phyloP scores from a whole-genome alignment of 2,329 filamentous ascomycete species.

The Botrytis medusae region DNA sequence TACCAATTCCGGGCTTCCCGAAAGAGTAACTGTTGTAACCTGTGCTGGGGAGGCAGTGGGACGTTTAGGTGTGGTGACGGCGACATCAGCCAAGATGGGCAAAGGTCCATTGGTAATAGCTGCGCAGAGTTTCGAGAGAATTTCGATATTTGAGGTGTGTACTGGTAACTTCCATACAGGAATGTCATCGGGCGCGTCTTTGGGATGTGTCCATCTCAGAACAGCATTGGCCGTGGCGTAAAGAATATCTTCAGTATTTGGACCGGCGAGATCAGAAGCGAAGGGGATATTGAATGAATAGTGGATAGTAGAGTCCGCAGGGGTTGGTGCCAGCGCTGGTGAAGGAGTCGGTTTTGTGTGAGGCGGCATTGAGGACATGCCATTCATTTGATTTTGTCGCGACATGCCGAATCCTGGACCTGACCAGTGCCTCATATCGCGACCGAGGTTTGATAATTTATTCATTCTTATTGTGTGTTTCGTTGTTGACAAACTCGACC shows the following conservation, averaged over 20 bases:
- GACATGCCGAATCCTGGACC: slow-evolving; percentile 64
- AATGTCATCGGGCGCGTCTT: slow-evolving; percentile 79
- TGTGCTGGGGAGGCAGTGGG: slow-evolving; percentile 52
- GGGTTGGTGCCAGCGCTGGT: slow-evolving; percentile 64
- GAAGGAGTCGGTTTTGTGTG: slow-evolving; percentile 57
- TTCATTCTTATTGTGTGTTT: slow-evolving; percentile 55
- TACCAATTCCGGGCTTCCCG: slow-evolving; percentile 82
- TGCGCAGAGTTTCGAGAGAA: slow-evolving; percentile 75
- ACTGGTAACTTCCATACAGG: slow-evolving; percentile 89
- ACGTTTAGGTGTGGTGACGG: slow-evolving; percentile 75
- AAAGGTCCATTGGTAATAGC: slow-evolving; percentile 71
- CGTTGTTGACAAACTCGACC: slow-evolving; percentile 17
- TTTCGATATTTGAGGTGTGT: slow-evolving; percentile 81
- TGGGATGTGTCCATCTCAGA: slow-evolving; percentile 89
- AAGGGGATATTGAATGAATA: slow-evolving; percentile 98
- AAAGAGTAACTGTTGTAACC: slow-evolving; percentile 87
- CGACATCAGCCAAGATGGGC: slow-evolving; percentile 79
- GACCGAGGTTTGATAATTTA: slow-evolving; percentile 68
- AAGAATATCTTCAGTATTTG: slow-evolving; percentile 90
- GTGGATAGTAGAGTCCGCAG: slow-evolving; percentile 77
- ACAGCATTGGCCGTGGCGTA: slow-evolving; percentile 88
- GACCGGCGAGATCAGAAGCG: slow-evolving; percentile 85
- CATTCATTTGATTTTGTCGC: slow-evolving; percentile 45
- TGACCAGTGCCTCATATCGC: slow-evolving; percentile 69
- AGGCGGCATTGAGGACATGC: slow-evolving; percentile 48